phyloP scores from a whole-genome alignment of 768 basidiomycete genomes.

The Russula virescens region DNA sequence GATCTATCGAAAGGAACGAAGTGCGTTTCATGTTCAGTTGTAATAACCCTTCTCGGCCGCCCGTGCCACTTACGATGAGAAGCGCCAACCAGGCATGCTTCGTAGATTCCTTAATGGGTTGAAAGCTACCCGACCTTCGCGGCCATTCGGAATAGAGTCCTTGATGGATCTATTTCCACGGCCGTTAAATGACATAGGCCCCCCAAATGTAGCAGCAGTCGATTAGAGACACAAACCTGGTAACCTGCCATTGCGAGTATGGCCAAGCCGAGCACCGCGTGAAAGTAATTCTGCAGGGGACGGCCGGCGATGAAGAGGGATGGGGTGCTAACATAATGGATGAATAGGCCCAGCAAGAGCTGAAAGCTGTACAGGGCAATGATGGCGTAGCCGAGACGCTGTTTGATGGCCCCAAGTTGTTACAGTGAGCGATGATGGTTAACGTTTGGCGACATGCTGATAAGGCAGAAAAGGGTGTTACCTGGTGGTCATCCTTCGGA shows the following conservation, averaged over 20 bases:
- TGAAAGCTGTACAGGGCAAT: conserved; percentile 51
- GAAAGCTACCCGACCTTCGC: conserved; percentile 8
- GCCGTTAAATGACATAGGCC: no score
- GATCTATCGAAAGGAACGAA: neutral
- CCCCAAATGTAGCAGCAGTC: neutral
- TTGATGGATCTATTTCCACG: conserved; percentile 3
- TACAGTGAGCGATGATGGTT: neutral
- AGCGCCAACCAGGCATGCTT: conserved; percentile 19
- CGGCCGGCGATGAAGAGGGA: conserved; percentile 32
- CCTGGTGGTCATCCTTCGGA: conserved; percentile 39
- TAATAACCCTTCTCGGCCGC: neutral
- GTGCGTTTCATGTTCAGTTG: neutral
- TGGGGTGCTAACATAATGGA: conserved; percentile 48
- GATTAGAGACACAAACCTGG: conserved; percentile 30
- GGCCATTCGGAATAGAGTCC: conserved; percentile 24
- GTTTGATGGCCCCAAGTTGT: conserved; percentile 21
- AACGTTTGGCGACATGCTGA: neutral
- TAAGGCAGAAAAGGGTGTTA: neutral
- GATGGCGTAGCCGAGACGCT: conserved; percentile 48
- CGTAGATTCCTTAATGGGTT: conserved; percentile 1
- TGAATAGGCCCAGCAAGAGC: conserved; percentile 41
- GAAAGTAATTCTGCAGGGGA: conserved; percentile 39
- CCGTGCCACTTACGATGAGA: conserved; percentile 9
- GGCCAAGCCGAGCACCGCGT: conserved; percentile 45
- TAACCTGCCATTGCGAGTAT: conserved; percentile 51